Evolutionary conservation across 73 alveolate species (phyloP).

Genomic region (Uronychia setigera): DNA sequence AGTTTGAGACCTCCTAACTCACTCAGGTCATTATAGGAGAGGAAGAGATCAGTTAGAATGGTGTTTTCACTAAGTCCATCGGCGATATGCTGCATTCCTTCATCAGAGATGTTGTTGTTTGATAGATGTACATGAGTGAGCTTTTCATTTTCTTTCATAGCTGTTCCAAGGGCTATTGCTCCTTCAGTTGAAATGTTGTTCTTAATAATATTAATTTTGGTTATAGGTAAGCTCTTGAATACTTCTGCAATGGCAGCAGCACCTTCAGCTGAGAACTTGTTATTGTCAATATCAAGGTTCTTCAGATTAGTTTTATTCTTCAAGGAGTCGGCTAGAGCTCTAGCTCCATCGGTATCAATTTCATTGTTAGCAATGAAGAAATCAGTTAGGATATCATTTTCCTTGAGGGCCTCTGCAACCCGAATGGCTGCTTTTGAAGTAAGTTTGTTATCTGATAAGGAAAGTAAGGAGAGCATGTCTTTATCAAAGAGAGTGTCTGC

Average conservation of each 20-base stretch:
- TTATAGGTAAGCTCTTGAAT: slow-evolving; percentile 51
- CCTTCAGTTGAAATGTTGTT: slow-evolving; percentile 41
- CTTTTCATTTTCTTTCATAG: slow-evolving; percentile 33
- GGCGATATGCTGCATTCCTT: slow-evolving; percentile 32
- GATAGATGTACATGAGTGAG: slow-evolving; percentile 51
- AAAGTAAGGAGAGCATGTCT: slow-evolving; percentile 24
- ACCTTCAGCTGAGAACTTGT: slow-evolving; percentile 57
- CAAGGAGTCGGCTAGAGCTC: slow-evolving; percentile 41
- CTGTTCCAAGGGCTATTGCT: slow-evolving; percentile 41
- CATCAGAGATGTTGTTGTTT: slow-evolving; percentile 51
- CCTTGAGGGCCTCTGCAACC: slow-evolving; percentile 40
- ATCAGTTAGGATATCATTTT: slow-evolving; percentile 49
- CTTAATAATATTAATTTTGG: slow-evolving; percentile 49
- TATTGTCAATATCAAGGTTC: slow-evolving; percentile 66
- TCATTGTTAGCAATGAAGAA: slow-evolving; percentile 58
- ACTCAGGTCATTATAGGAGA: slow-evolving; percentile 60
- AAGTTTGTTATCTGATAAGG: slow-evolving; percentile 48
- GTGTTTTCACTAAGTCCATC: slow-evolving; percentile 52
- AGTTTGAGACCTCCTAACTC: slow-evolving; percentile 29
- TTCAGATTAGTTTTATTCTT: slow-evolving; percentile 46
- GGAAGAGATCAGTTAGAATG: slow-evolving; percentile 55
- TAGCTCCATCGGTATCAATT: slow-evolving; percentile 70
- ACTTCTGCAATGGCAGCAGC: slow-evolving; percentile 47
- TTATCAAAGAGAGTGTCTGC: slow-evolving; percentile 47
- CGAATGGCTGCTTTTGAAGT: slow-evolving; percentile 45